Base-by-base conservation (phyloP, 805 yeast genomes). In the Kuraishia ogatae region DNA sequence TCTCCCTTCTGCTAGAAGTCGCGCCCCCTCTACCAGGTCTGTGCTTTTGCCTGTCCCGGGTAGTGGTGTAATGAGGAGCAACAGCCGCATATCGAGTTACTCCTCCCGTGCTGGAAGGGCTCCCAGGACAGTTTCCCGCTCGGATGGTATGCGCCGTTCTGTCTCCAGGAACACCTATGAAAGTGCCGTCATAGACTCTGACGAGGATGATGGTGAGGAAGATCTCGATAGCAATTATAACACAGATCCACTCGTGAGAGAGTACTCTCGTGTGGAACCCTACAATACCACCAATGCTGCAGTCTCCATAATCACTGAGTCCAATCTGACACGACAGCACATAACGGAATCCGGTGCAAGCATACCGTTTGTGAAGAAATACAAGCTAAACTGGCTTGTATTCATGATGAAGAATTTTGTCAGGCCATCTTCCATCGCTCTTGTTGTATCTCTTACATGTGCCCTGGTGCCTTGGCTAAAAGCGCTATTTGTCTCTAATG, bases 401-500 rank as follows among this genome's bases (percentile, higher is more conserved):
- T 72, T 70, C 55, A 62, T 73, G 48, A 52, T 68, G n/a, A 75
- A 75, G 58, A 81, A 79, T 63, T 71, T 81, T 55, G 57, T 69
- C 39, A 72, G 80, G 2, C 85, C 85, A 8, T 74, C 68, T 58
- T 78, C 85, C 1, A 53, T 77, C 11, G 69, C 81, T 2, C 69
- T 81, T 53, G 69, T 79, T 5, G 50, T 74, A 2, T 68, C 84
- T 1, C 63, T 81, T 35, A 71, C 72, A 8, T 66, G 80, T 29
- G 80, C 84, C 17, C 72, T 81, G 74, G 67, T 83, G 11, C 85
- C 85, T 4, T 83, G 85, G 66, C 61, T 72, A 7, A 77, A 76
- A 56, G 80, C 80, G 2, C 63, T 78, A 7, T 78, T 78, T 60
- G 75, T 75, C 5, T 58, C 66, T 3, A 63, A 64, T 15, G 64